Base-by-base conservation (phyloP, 1,284 basidiomycete genomes). In the Cerrena zonata region DNA sequence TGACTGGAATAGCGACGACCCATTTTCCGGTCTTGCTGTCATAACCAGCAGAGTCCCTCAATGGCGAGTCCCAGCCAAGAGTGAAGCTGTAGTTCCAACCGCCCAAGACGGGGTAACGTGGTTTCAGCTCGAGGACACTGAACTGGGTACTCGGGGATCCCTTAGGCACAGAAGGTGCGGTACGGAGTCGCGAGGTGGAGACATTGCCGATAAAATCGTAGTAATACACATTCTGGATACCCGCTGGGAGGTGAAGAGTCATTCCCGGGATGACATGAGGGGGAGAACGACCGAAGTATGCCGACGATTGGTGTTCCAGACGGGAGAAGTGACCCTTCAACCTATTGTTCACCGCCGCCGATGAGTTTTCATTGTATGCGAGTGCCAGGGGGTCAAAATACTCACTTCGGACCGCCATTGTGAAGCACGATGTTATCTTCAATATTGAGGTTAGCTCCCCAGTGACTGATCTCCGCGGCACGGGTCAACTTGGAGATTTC, bases 51-150 rank as follows among this genome's bases (percentile, higher is more conserved):
- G 82, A 86, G 61, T 93, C 86, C n/a, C 68, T 74, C 42, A 96
- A 74, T 19, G 91, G 86, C 7, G 86, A 77, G 61, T 98, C 93
- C 79, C 89, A 99, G 2, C 96, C 96, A 11, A 98, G 76, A 4
- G 89, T 92, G 71, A 95, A 99, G 39, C 77, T 83, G 70, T 96
- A 99, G 67, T 97, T 98, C 96, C 96, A 99, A 18, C 95, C 94
- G 25, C 96, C 96, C 54, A 98, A 69, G 23, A 99, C 63, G 5
- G 96, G 96, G 67, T 94, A 99, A 36, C 96, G 80, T 0, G 96
- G 95, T 42, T 77, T 78, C 42, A 99, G 65, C 61, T 98, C 93
- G 38, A 97, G 73, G 10, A 82, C 58, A 52, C 84, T 88, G 60
- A 72, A 78, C 49, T 79, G 76, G 51, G 71, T 74, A 18, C 69